phyloP scores from a whole-genome alignment of 306 rosid genomes.

The Vigna radiata region DNA sequence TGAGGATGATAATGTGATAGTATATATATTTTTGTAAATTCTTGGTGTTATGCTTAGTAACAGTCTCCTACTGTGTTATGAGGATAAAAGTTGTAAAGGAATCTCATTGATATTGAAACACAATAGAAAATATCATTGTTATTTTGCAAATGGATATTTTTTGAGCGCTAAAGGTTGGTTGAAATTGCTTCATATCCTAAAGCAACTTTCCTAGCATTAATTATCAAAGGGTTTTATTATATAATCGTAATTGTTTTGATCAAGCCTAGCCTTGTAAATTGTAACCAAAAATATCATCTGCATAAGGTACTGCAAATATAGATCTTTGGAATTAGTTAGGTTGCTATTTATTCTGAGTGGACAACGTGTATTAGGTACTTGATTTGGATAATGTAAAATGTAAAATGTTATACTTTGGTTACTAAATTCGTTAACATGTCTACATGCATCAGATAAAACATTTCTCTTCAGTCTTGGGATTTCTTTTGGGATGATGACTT shows the following conservation, averaged over 20 bases:
- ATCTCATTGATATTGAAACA: conserved; percentile 15
- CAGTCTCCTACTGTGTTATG: not conserved
- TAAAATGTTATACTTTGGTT: conserved; percentile 25
- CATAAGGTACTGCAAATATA: conserved; percentile 22
- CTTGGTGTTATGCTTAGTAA: not conserved
- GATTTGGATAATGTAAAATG: conserved; percentile 18
- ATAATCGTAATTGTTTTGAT: not conserved
- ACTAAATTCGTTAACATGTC: conserved; percentile 43
- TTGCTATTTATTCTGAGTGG: conserved; percentile 33
- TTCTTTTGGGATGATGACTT: conserved; percentile 70
- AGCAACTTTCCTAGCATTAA: not conserved
- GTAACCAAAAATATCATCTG: not conserved
- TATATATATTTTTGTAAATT: not conserved
- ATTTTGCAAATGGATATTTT: conserved; percentile 19
- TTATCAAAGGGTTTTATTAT: conserved; percentile 12
- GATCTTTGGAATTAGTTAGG: conserved; percentile 28
- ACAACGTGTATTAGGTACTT: conserved; percentile 14
- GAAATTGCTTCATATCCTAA: conserved; percentile 14
- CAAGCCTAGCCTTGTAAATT: conserved; percentile 27
- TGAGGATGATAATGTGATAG: conserved; percentile 29
- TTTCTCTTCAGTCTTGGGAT: conserved; percentile 78
- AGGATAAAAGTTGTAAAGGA: not conserved
- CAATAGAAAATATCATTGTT: not conserved
- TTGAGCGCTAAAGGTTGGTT: not conserved
- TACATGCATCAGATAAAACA: conserved; percentile 55